Conservation (phyloP, 345 rosid genomes). For the Pelargonium nanum region DNA sequence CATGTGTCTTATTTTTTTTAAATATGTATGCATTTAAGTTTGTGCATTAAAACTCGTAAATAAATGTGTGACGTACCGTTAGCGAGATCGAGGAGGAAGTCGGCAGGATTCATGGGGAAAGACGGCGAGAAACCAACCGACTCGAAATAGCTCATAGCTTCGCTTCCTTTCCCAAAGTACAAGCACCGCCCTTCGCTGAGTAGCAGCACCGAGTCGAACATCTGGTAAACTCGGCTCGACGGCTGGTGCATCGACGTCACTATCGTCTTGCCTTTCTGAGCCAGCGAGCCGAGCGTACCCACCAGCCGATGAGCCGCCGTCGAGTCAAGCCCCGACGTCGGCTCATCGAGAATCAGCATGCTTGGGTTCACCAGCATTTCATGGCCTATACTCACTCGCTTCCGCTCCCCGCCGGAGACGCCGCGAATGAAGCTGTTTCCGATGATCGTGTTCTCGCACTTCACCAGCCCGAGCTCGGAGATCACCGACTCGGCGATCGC, state of each 20-base stretch:
- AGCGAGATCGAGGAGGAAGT: constrained; percentile 94
- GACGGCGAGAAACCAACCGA: constrained; percentile 82
- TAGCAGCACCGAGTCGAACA: constrained; percentile 66
- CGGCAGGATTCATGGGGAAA: constrained; percentile 95
- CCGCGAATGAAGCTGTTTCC: constrained; percentile 81
- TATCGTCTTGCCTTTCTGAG: constrained; percentile 61
- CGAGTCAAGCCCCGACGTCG: constrained; percentile 87
- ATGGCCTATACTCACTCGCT: constrained; percentile 73
- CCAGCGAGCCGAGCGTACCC: constrained; percentile 41
- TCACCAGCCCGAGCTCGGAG: constrained; percentile 64
- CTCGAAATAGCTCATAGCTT: constrained; percentile 55
- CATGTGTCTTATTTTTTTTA: too few species aligned
- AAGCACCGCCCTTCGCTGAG: constrained; percentile 67
- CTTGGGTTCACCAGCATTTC: constrained; percentile 83
- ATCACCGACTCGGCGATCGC: constrained; percentile 55
- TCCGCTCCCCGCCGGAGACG: constrained; percentile 82
- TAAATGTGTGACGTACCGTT: constrained; percentile 49
- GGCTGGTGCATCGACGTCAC: constrained; percentile 89
- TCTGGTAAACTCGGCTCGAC: constrained; percentile 72
- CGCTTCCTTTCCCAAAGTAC: constrained; percentile 70
- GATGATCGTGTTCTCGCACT: constrained; percentile 71
- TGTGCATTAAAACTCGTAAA: background rate
- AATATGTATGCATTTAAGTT: background rate
- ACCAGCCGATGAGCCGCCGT: constrained; percentile 80
- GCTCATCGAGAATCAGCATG: constrained; percentile 74